Conservation (phyloP, 192 early-diverging fungal species). For the Coemansia sp. region DNA sequence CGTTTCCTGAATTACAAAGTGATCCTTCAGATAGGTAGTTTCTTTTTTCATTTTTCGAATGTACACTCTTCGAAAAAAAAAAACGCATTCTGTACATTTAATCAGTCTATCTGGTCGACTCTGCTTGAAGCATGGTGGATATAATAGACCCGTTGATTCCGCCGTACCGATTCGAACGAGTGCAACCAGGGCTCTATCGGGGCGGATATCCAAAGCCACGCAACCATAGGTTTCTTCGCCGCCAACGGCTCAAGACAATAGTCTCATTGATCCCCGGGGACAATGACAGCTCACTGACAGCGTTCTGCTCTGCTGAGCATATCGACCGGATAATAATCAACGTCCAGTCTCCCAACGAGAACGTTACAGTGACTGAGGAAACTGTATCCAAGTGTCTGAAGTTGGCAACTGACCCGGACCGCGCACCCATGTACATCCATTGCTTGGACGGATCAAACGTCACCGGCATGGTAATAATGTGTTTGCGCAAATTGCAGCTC, state of each 20-base stretch:
- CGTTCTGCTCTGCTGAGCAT: conserved; percentile 64
- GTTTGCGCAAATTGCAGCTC: conserved; percentile 86
- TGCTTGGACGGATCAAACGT: conserved; percentile 88
- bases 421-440: conserved; percentile 83
- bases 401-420: conserved; percentile 71
- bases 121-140: conserved; percentile 15
- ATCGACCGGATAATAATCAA: conserved; percentile 69
- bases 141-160: conserved; percentile 53
- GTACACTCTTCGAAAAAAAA: too few species aligned
- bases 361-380: conserved; percentile 76
- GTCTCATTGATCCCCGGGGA: conserved; percentile 81
- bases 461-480: conserved; percentile 80
- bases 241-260: conserved; percentile 69
- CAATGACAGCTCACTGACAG: conserved; percentile 58
- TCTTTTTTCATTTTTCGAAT: too few species aligned
- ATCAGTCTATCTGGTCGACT: too few species aligned
- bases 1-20: too few species aligned
- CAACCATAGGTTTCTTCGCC: conserved; percentile 82
- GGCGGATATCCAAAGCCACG: conserved; percentile 87
- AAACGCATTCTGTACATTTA: background rate
- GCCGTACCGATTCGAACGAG: conserved; percentile 82
- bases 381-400: conserved; percentile 68
- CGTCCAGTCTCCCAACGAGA: conserved; percentile 85
- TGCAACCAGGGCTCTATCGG: conserved; percentile 81
- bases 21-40: too few species aligned